phyloP scores from a whole-genome alignment of 2,329 filamentous ascomycete genomes.

The Colletotrichum paranaense region DNA sequence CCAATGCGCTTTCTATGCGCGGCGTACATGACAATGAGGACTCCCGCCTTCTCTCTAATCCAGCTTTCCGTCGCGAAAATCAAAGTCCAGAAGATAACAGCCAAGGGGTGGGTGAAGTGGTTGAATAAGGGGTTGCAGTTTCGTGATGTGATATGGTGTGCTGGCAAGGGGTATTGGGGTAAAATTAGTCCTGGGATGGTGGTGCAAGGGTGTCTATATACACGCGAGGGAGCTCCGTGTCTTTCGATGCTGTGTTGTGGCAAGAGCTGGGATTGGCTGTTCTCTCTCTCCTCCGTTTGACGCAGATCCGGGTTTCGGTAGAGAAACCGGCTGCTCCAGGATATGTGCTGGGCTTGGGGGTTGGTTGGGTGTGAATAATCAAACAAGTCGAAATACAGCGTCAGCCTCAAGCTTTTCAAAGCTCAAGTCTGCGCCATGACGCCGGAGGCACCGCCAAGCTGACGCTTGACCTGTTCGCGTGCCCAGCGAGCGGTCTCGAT shows the following conservation, averaged over 20 bases:
- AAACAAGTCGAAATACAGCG: conserved; percentile 29
- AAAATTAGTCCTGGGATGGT: conserved; percentile 34
- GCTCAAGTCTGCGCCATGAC: conserved; percentile 63
- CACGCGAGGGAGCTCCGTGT: conserved; percentile 33
- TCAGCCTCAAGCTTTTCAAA: background rate
- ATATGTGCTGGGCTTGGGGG: conserved; percentile 22
- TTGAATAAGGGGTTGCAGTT: conserved; percentile 28
- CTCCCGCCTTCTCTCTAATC: conserved; percentile 36
- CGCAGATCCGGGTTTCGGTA: conserved; percentile 30
- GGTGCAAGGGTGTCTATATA: conserved; percentile 37
- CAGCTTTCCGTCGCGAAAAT: conserved; percentile 35
- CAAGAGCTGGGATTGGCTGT: conserved; percentile 31
- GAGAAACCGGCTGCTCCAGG: conserved; percentile 35
- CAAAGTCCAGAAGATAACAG: conserved; percentile 38
- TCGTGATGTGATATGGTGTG: conserved; percentile 24
- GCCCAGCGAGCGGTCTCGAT: conserved; percentile 97
- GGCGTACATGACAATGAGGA: conserved; percentile 39
- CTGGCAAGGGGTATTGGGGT: conserved; percentile 35
- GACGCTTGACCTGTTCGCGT: conserved; percentile 95
- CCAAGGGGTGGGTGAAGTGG: conserved; percentile 22
- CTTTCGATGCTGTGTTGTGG: conserved; percentile 35
- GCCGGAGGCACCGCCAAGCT: conserved; percentile 68
- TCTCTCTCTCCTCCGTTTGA: conserved; percentile 35
- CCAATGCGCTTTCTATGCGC: conserved; percentile 35
- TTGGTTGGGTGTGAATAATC: conserved; percentile 26